These are phyloP conservation scores for Barnettozyma botsteinii DNA, from an alignment of 805 yeast species.

Conservation along the genomic window DNA sequence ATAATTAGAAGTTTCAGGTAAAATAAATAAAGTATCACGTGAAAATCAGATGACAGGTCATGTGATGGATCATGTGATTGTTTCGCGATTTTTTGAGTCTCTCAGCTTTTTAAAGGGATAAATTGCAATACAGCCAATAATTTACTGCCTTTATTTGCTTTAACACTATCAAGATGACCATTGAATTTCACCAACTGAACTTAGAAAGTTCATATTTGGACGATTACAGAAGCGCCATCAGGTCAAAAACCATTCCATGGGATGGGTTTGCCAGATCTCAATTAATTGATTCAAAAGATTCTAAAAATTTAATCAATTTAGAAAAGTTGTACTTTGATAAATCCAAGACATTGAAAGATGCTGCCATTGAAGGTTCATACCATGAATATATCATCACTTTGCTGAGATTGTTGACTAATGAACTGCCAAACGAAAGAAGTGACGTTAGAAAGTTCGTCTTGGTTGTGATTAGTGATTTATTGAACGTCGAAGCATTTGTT, in stretches of 20 bases:
- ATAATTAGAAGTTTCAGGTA: no score
- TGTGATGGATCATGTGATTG: no score
- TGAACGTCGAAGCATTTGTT: conserved; percentile 31
- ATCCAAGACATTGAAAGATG: conserved; percentile 32
- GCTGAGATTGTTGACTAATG: conserved; percentile 47
- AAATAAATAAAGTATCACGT: no score
- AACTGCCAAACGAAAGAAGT: conserved; percentile 49
- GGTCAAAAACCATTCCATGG: conserved; percentile 87
- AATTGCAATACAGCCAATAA: not conserved
- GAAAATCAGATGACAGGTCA: no score
- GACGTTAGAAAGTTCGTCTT: conserved; percentile 55
- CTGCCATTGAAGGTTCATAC: conserved; percentile 33
- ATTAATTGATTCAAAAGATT: conserved; percentile 61
- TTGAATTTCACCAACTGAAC: conserved; percentile 26
- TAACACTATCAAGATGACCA: conserved; percentile 1
- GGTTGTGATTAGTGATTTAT: conserved; percentile 55
- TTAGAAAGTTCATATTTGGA: conserved; percentile 63
- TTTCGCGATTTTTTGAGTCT: not conserved
- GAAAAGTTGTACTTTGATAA: conserved; percentile 28
- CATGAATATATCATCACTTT: conserved; percentile 51
- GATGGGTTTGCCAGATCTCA: conserved; percentile 79
- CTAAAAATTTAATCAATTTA: conserved; percentile 34
- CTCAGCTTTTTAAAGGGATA: not conserved
- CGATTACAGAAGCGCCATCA: conserved; percentile 59
- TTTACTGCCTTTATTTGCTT: not conserved